phyloP scores from a whole-genome alignment of 495 filamentous ascomycete species.

The Penicillium alfredii region DNA sequence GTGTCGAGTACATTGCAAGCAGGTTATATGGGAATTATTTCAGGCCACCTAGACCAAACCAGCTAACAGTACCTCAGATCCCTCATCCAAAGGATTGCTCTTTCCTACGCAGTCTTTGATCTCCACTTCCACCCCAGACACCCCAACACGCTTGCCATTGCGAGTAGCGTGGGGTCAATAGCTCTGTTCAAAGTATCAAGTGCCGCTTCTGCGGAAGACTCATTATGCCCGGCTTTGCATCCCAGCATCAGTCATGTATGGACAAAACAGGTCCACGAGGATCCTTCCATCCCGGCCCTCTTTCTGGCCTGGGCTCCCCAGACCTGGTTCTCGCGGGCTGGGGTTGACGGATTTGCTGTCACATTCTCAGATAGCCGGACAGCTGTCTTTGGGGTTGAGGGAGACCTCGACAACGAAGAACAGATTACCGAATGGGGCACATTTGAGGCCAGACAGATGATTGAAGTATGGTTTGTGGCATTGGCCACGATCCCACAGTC shows the following conservation, averaged over 20 bases:
- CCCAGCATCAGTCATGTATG: slow-evolving; percentile 27
- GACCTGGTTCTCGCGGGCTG: slow-evolving; percentile 25
- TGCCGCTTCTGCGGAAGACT: slow-evolving; percentile 2
- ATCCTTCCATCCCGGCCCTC: slow-evolving; percentile 55
- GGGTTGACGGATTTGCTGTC: slow-evolving; percentile 50
- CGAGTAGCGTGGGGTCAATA: slow-evolving; percentile 66
- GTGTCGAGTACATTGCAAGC: too few species aligned
- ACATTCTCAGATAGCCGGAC: slow-evolving; percentile 62
- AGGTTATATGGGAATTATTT: not conserved
- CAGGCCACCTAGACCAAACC: not conserved
- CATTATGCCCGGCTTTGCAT: slow-evolving; percentile 1
- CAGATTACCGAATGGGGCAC: slow-evolving; percentile 20
- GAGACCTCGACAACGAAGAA: slow-evolving; percentile 7
- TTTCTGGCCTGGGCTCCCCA: slow-evolving; percentile 67
- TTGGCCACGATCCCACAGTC: slow-evolving; percentile 16
- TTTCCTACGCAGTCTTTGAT: slow-evolving; percentile 73
- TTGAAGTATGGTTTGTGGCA: slow-evolving; percentile 46
- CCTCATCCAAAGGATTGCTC: slow-evolving; percentile 40
- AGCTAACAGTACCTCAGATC: slow-evolving; percentile 18
- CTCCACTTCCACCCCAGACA: slow-evolving; percentile 67
- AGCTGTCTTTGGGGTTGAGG: slow-evolving; percentile 43
- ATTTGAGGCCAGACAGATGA: slow-evolving; percentile 31
- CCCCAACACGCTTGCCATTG: slow-evolving; percentile 56
- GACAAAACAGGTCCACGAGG: slow-evolving; percentile 38
- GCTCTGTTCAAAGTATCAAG: slow-evolving; percentile 50